Conservation (phyloP, 805 yeast species). For the Hanseniaspora clermontiae region DNA sequence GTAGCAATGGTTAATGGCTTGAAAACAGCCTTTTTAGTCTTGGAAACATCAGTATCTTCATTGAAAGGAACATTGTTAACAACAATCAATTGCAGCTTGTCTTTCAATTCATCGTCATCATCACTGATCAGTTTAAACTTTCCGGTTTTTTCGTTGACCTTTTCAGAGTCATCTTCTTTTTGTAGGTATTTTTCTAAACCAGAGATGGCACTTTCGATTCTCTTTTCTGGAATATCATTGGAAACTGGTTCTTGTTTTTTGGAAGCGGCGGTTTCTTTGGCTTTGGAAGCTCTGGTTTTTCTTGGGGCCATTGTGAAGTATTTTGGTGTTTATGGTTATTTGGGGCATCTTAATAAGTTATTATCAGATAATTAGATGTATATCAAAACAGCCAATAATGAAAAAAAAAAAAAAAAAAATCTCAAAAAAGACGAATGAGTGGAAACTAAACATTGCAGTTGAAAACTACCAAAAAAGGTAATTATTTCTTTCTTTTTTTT, state of each 20-base stretch:
- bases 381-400: no score
- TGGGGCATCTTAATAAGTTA: background rate
- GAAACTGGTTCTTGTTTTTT: background rate
- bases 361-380: no score
- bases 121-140: slow-evolving; percentile 43
- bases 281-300: background rate
- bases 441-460: background rate
- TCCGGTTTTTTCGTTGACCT: slow-evolving; percentile 25
- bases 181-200: slow-evolving; percentile 52
- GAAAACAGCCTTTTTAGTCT: slow-evolving; percentile 36
- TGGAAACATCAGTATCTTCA: slow-evolving; percentile 16
- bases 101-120: slow-evolving; percentile 36
- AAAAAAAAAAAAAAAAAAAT: slow-evolving; percentile 9
- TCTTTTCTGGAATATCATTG: slow-evolving; percentile 21
- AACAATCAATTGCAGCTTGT: slow-evolving; percentile 45
- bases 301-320: background rate
- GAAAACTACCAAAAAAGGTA: background rate
- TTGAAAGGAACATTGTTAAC: slow-evolving; percentile 55
- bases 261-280: background rate
- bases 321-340: background rate
- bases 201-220: slow-evolving; percentile 40
- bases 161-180: slow-evolving; percentile 24
- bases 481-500: background rate
- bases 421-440: background rate
- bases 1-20: slow-evolving; percentile 42